Percentiles rank a stretch among this genome's conserved stretches.
phyloP scores from a whole-genome alignment of 805 yeast species.

The Candida corydali region DNA sequence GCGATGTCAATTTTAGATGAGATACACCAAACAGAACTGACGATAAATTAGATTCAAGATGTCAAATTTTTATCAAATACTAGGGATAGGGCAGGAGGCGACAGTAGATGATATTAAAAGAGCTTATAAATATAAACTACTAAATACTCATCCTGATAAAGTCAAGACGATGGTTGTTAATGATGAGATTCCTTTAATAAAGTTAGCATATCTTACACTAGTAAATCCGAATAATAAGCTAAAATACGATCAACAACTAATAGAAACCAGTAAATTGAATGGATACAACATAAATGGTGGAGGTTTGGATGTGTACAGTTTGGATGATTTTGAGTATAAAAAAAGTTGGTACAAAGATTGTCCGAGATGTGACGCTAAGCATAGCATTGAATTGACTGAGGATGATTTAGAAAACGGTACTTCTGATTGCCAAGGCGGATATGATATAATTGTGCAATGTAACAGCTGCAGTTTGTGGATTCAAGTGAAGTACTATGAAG shows the following conservation, averaged over 20 bases:
- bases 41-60: slow-evolving; percentile 2
- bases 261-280: slow-evolving; percentile 24
- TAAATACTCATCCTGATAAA: slow-evolving; percentile 81
- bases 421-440: slow-evolving; percentile 48
- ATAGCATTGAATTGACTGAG: slow-evolving; percentile 61
- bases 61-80: slow-evolving; percentile 47
- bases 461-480: slow-evolving; percentile 84
- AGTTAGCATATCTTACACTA: slow-evolving; percentile 62
- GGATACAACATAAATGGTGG: slow-evolving; percentile 51
- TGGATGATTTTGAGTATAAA: slow-evolving; percentile 57
- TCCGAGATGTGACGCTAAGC: slow-evolving; percentile 56
- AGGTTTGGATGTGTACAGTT: slow-evolving; percentile 63
- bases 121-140: slow-evolving; percentile 61
- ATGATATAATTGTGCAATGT: slow-evolving; percentile 63
- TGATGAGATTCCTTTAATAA: slow-evolving; percentile 34
- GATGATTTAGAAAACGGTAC: slow-evolving; percentile 54
- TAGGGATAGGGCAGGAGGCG: slow-evolving; percentile 46
- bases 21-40: not conserved
- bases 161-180: slow-evolving; percentile 7
- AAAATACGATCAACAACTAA: slow-evolving; percentile 51
- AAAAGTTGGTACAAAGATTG: slow-evolving; percentile 50
- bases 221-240: slow-evolving; percentile 34
- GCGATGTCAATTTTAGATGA: not conserved
- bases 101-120: slow-evolving; percentile 41
- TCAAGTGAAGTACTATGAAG: slow-evolving; percentile 63